Evolutionary conservation across 495 filamentous ascomycete species (phyloP).

Genomic region (Neurospora tetrasperma): DNA sequence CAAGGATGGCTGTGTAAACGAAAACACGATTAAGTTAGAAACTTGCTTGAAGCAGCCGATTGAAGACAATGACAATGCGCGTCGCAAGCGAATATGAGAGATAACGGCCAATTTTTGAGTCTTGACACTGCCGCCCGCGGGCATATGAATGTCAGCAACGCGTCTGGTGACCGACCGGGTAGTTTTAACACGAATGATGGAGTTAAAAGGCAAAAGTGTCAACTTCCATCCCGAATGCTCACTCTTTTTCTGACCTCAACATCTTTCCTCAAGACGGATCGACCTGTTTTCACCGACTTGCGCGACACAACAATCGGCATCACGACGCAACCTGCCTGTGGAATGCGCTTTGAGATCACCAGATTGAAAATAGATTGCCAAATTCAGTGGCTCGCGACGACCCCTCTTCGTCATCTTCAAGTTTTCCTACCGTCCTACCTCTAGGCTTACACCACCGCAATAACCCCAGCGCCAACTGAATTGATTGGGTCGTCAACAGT

Average conservation of each 20-base stretch:
- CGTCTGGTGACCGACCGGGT: neutral
- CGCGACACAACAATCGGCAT: neutral
- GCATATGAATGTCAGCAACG: neutral
- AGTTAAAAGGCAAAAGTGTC: neutral
- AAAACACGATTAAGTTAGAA: neutral
- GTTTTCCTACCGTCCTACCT: neutral
- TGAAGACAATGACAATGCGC: neutral
- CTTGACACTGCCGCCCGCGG: neutral
- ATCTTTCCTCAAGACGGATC: neutral
- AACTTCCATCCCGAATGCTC: neutral
- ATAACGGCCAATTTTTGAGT: neutral
- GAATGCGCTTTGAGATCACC: neutral
- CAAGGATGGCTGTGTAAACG: neutral
- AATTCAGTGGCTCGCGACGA: neutral
- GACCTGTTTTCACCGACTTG: neutral
- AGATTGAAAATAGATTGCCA: neutral
- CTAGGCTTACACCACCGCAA: neutral
- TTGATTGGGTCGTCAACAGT: neutral
- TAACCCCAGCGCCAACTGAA: neutral
- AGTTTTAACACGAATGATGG: neutral
- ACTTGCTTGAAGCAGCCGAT: neutral
- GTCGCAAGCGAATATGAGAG: neutral
- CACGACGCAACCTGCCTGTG: neutral
- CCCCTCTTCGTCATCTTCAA: neutral
- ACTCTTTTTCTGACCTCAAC: neutral